Evolutionary conservation across 2,329 filamentous ascomycete species (phyloP), one percentile per base, ranked within the genome.

Genomic region (Colletotrichum aenigma): DNA sequence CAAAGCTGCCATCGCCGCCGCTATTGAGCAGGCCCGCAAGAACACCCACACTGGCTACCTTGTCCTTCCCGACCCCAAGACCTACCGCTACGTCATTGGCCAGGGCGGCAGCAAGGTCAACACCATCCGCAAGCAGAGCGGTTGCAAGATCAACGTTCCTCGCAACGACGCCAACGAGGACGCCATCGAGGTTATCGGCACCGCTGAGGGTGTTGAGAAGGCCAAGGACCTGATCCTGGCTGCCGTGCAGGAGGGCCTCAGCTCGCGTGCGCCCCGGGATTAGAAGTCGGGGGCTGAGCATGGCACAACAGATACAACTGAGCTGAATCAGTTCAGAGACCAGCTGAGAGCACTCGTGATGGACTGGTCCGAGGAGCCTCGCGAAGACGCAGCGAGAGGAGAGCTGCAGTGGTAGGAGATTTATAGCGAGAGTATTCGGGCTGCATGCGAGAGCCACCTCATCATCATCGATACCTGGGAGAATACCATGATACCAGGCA

Each of bases 81-180:
- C 95, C 62, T 98, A 98, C 88, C 92, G 96, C 77, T 94, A 94
- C 78, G 95, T 99, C 65, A 96, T 99, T 79, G 97, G 97, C 6
- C 93, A 94, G 78, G 94, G 94, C 75, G 97, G 97, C 75, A 94
- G 92, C 84, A 96, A 96, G 85, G 97, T 99, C 84, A 98, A 98
- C 86, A 88, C 92, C 56, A 98, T 99, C 83, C 93, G 97, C 79
- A 95, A 95, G 87, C 93, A 97, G 88, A 98, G 96, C 67, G 95
- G 94, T 71, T 98, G 96, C 86, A 96, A 94, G 86, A 97, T 99
- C 83, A 96, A 96, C 78, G 96, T 99, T 55, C 97, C 97, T 26
- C 93, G 95, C 79, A 93, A 95, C 81, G 94, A 97, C 84, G 88
- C 87, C 61, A 88, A 87, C 78, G 89, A 91, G 65, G 96, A 98